A percentile compares a stretch with the other conserved stretches of the same genome.
These are phyloP conservation scores for Umbelopsis isabellina DNA, from an alignment of 192 early-diverging fungal species.

Conservation along the genomic window DNA sequence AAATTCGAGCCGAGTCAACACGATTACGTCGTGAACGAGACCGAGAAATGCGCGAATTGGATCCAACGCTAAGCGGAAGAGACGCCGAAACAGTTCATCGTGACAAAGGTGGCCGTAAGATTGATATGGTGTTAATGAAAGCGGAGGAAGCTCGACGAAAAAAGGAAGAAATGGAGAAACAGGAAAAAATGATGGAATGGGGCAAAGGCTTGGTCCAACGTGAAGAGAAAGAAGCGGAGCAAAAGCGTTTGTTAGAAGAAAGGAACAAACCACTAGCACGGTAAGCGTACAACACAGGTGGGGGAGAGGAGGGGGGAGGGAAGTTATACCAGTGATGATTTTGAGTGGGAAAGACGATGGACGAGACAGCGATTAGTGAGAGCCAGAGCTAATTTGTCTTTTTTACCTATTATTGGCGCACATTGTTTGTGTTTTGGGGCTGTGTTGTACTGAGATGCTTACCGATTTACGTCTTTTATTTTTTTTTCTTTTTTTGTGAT, in stretches of 20 bases:
- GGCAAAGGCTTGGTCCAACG: slow-evolving; percentile 60
- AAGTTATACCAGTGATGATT: background rate
- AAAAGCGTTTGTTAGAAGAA: slow-evolving; percentile 45
- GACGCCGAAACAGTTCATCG: slow-evolving; percentile 40
- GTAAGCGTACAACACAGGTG: slow-evolving; percentile 27
- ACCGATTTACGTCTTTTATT: background rate
- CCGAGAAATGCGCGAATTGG: slow-evolving; percentile 20
- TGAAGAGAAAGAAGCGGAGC: slow-evolving; percentile 43
- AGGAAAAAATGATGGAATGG: slow-evolving; percentile 61
- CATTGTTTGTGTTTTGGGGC: no score
- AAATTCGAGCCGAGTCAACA: slow-evolving; percentile 32
- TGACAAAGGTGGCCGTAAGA: slow-evolving; percentile 36
- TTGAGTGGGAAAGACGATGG: background rate
- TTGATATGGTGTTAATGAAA: slow-evolving; percentile 31
- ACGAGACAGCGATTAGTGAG: background rate
- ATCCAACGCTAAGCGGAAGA: slow-evolving; percentile 20
- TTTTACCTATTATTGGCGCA: background rate
- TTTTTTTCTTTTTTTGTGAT: background rate
- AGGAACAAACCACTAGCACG: slow-evolving; percentile 55
- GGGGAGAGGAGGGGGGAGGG: background rate
- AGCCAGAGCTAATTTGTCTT: background rate
- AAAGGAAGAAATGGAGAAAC: slow-evolving; percentile 50
- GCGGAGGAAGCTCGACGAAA: slow-evolving; percentile 38
- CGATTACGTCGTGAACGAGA: slow-evolving; percentile 24
- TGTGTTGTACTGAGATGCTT: background rate